phyloP scores from a whole-genome alignment of 345 rosid species.

The Conringia planisiliqua region DNA sequence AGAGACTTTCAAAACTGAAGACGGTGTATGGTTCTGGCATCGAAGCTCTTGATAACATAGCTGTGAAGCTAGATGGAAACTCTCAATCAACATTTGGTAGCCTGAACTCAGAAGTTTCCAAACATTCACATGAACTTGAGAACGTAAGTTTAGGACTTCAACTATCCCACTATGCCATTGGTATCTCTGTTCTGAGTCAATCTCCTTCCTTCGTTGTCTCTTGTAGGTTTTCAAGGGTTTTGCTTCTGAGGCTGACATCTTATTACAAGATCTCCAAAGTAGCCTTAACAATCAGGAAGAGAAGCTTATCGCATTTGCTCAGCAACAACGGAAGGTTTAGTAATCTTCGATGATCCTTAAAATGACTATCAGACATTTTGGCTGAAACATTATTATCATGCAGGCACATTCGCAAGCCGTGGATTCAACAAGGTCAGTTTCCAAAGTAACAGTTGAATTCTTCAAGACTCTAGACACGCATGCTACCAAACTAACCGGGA shows the following conservation, averaged over 20 bases:
- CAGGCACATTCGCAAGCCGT: constrained; percentile 91
- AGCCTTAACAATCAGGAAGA: constrained; percentile 77
- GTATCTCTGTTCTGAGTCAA: constrained; percentile 8
- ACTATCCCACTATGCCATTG: background rate
- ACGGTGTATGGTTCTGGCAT: constrained; percentile 69
- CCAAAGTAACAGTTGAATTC: constrained; percentile 73
- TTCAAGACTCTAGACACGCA: constrained; percentile 70
- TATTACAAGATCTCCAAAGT: constrained; percentile 76
- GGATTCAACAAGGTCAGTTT: constrained; percentile 77
- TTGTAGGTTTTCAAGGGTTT: constrained; percentile 82
- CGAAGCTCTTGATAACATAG: constrained; percentile 72
- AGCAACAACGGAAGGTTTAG: constrained; percentile 74
- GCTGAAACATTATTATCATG: constrained; percentile 11
- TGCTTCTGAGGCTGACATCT: constrained; percentile 81
- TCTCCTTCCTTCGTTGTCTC: constrained; percentile 25
- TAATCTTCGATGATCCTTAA: constrained; percentile 2
- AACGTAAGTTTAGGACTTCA: constrained; percentile 47
- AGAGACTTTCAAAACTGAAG: constrained; percentile 64
- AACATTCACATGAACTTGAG: constrained; percentile 79
- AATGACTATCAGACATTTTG: background rate
- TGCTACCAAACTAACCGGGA: constrained; percentile 62
- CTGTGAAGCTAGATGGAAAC: constrained; percentile 75
- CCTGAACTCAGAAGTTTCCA: constrained; percentile 78
- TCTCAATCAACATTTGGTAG: constrained; percentile 68
- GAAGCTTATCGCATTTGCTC: constrained; percentile 70